Percentiles rank a stretch among this genome's conserved stretches.
These are phyloP conservation scores for Cunninghamia lanceolata DNA, from an alignment of 75 land plant species.

Conservation along the genomic window DNA sequence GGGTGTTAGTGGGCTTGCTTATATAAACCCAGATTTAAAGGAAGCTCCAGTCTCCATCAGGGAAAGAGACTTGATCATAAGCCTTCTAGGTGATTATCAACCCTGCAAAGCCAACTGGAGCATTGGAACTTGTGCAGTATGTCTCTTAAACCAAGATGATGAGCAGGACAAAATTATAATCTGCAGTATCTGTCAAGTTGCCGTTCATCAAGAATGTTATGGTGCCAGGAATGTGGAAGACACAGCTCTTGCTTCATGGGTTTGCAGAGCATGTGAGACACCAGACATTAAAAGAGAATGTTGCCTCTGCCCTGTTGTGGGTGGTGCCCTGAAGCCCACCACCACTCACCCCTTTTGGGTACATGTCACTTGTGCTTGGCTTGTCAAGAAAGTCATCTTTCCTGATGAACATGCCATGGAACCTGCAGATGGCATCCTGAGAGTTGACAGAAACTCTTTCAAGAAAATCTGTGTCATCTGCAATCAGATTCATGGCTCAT, in stretches of 20 bases:
- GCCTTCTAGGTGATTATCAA: conserved; percentile 31
- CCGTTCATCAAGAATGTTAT: conserved; percentile 97
- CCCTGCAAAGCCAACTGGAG: conserved; percentile 82
- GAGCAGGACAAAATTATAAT: conserved; percentile 87
- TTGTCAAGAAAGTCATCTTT: conserved; percentile 75
- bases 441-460: conserved; percentile 56
- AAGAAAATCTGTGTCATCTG: conserved; percentile 73
- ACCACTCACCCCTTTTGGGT: conserved; percentile 75
- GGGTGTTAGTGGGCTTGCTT: conserved; percentile 35
- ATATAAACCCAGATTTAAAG: conserved; percentile 19
- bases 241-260: conserved; percentile 62
- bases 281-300: conserved; percentile 68
- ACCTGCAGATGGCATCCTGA: conserved; percentile 83
- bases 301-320: conserved; percentile 95
- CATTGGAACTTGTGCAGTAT: conserved; percentile 85
- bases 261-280: conserved; percentile 86
- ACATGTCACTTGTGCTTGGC: conserved; percentile 95
- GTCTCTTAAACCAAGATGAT: conserved; percentile 82
- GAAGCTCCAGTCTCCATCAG: conserved; percentile 22
- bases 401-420: conserved; percentile 69
- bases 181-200: conserved; percentile 92
- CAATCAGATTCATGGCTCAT: conserved; percentile 86
- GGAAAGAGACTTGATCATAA: conserved; percentile 45
- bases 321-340: conserved; percentile 86
- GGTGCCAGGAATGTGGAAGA: conserved; percentile 62